A percentile compares a stretch with the other conserved stretches of the same genome.
phyloP scores from a whole-genome alignment of 2,329 filamentous ascomycete genomes.

The Cladosporium oxysporum region DNA sequence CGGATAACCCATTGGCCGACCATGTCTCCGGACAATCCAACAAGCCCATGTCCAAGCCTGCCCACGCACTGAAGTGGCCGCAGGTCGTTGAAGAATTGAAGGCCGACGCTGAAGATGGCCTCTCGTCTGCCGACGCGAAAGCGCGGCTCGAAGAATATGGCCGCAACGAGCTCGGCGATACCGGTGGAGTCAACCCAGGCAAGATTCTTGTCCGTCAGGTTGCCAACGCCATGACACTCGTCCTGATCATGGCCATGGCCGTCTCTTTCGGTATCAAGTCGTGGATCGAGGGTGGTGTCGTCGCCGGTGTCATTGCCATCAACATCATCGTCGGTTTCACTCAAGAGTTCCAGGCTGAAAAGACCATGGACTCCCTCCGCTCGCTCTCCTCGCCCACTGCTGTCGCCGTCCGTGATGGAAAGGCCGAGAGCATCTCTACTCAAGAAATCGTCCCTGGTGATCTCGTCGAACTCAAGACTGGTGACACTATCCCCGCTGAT shows the following conservation, averaged over 20 bases:
- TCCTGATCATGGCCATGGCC: slow-evolving; percentile 51
- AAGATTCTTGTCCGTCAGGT: slow-evolving; percentile 73
- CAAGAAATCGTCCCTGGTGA: slow-evolving; percentile 51
- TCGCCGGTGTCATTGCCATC: slow-evolving; percentile 48
- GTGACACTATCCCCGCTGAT: slow-evolving; percentile 54
- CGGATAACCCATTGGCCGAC: slow-evolving; percentile 17
- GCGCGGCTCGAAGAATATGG: slow-evolving; percentile 63
- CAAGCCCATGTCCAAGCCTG: slow-evolving; percentile 60
- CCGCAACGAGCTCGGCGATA: slow-evolving; percentile 70
- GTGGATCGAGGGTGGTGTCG: slow-evolving; percentile 52
- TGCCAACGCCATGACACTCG: slow-evolving; percentile 76
- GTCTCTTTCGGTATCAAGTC: slow-evolving; percentile 51
- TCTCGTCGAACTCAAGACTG: slow-evolving; percentile 49
- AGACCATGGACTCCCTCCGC: slow-evolving; percentile 52
- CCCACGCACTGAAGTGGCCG: slow-evolving; percentile 61
- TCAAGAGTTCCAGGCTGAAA: slow-evolving; percentile 51
- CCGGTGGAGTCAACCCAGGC: slow-evolving; percentile 66
- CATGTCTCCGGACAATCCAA: slow-evolving; percentile 45
- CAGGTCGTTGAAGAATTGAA: slow-evolving; percentile 58
- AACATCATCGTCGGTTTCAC: slow-evolving; percentile 50
- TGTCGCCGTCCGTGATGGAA: slow-evolving; percentile 48
- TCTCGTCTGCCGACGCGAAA: slow-evolving; percentile 61
- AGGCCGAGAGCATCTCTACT: slow-evolving; percentile 44
- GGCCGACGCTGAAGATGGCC: slow-evolving; percentile 67
- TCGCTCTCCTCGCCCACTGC: slow-evolving; percentile 51